A percentile compares a stretch with the other conserved stretches of the same genome.
phyloP scores from a whole-genome alignment of 441 rosid species.

The Pelargonium citronellum region DNA sequence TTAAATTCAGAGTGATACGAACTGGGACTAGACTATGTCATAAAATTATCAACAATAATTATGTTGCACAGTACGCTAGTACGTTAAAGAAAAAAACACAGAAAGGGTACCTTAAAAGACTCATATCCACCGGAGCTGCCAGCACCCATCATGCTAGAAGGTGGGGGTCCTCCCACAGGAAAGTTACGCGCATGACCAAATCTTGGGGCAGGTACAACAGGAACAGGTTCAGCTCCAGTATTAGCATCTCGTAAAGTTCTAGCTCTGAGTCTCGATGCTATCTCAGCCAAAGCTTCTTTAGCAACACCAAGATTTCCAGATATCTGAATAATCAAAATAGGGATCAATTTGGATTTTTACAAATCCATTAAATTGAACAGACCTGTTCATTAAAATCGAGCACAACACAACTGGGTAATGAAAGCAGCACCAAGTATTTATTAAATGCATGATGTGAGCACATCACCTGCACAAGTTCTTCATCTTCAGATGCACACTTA shows the following conservation, averaged over 20 bases:
- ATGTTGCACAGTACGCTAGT: not conserved
- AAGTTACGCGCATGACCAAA: constrained; percentile 33
- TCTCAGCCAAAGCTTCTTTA: constrained; percentile 55
- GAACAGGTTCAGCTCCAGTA: constrained; percentile 34
- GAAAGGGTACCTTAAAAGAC: constrained; percentile 33
- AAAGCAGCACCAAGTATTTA: not conserved
- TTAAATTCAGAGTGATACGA: not conserved
- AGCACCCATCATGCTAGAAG: constrained; percentile 28
- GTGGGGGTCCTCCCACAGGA: constrained; percentile 28
- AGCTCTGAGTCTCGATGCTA: constrained; percentile 46
- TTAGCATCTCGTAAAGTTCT: constrained; percentile 50
- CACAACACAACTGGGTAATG: not conserved
- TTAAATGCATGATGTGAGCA: constrained; percentile 12
- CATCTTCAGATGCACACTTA: constrained; percentile 50
- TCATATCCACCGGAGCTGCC: constrained; percentile 37
- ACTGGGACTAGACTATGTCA: not conserved
- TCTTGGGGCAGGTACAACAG: constrained; percentile 32
- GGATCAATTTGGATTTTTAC: constrained; percentile 18
- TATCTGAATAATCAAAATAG: constrained; percentile 33
- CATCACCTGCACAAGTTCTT: constrained; percentile 60
- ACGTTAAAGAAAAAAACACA: not conserved
- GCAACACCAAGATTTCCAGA: constrained; percentile 49
- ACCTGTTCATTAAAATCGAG: constrained; percentile 5
- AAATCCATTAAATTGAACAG: constrained; percentile 15
- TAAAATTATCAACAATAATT: not conserved